Base-by-base conservation (phyloP, 305 asterid species). In the Caryopteris hybrid region DNA sequence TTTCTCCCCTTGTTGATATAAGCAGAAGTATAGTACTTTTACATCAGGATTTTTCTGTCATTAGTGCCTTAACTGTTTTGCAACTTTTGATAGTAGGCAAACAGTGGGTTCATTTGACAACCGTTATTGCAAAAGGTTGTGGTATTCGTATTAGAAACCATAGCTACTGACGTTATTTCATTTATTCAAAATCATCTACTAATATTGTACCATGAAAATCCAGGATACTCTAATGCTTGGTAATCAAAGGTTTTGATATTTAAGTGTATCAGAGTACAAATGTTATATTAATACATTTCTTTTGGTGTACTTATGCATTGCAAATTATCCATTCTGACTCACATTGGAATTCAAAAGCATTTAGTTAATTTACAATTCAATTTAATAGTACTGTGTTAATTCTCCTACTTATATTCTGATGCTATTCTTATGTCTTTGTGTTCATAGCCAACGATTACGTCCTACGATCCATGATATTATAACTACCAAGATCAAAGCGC, bases 391-490 rank as follows among this genome's bases (percentile, higher is more conserved):
- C 53, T 51, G 62, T 68, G 64, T 55, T 41, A n/a, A 31, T 60
- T 69, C 14, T 57, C 39, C 31, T 53, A 36, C 69, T 60, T 48
- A 7, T 47, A 43, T 70, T 74, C 46, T 66, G 69, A 53, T 61
- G 65, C 62, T 57, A 52, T 73, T 55, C 50, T 84, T 17, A 72
- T 56, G 39, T 47, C 68, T 75, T 27, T 43, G 43, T 84, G 46
- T 59, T 64, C 61, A 78, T 83, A 95, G 99, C 79, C 98, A 95
- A 81, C 91, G 96, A 74, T 75, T 95, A 78, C 88, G 99, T 58
- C 92, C 98, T 66, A 92, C 99, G 41, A 76, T 92, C 79, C 98
- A 86, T 75, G 99, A 89, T 59, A 86, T 92, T 57, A 95, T 95
- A 64, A 81, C 96, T 57, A 57, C 84, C 75, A 89, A 85, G 79